Percentiles rank a stretch among this genome's conserved stretches.
Evolutionary conservation across 257 asterid genomes (phyloP).

Genomic region (Nicotiana otophora): DNA sequence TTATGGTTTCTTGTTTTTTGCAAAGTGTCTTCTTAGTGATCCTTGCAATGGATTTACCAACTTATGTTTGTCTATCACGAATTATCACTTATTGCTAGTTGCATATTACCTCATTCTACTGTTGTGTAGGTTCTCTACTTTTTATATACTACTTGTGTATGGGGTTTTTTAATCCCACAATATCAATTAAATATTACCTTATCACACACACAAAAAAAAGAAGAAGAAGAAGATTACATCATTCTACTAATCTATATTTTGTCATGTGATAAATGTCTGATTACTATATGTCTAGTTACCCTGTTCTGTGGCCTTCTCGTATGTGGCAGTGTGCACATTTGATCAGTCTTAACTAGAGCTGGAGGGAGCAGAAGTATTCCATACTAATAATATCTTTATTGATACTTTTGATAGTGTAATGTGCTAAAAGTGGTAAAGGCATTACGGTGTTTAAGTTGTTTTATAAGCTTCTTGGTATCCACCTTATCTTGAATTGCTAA

Average conservation of each 20-base stretch:
- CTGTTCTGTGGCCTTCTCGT: neutral
- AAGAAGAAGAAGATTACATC: neutral
- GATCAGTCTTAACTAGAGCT: neutral
- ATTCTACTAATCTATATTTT: neutral
- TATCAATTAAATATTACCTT: neutral
- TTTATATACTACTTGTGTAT: neutral
- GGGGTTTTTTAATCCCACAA: neutral
- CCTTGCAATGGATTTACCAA: neutral
- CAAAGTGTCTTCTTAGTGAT: neutral
- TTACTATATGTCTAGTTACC: neutral
- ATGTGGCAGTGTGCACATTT: constrained; percentile 1
- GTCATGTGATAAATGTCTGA: neutral
- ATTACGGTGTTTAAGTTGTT: neutral
- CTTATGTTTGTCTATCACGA: neutral
- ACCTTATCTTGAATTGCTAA: neutral
- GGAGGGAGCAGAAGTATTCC: neutral
- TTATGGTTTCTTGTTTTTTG: neutral
- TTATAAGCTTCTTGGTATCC: neutral
- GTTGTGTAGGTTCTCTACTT: neutral
- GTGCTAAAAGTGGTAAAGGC: neutral
- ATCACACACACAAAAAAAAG: neutral
- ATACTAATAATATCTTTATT: neutral
- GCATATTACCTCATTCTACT: neutral
- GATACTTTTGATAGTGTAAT: neutral
- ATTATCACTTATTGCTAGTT: neutral